Evolutionary conservation across 306 rosid genomes (phyloP), one percentile per base, ranked within the genome.

Genomic region (Vigna mungo): DNA sequence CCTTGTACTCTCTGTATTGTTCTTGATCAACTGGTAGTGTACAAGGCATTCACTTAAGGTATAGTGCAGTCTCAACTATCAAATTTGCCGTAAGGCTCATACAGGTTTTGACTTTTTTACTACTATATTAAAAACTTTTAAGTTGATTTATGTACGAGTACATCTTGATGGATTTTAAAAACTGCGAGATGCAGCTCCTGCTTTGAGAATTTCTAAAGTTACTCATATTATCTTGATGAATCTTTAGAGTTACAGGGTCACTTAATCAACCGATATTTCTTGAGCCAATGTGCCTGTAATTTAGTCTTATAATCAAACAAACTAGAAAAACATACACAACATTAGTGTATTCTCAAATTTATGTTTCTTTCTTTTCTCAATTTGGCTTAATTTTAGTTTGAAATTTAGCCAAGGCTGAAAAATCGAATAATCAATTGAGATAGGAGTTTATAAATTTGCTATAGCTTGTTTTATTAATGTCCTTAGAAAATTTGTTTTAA

Each of bases 61-160:
- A 61, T 18, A 56, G 20, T 64, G 55, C 74, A 53, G 67, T 43
- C 75, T 46, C 65, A 39, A 21, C 47, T 34, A 34, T 62, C 8
- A 62, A 62, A 16, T 16, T 54, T 74, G 17, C 9, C 15, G 27
- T n/a, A 8, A 6, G 47, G 13, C 34, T 30, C 16, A 12, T 12
- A 60, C 48, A 5, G 59, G 12, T 30, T 36, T 34, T 74, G 52
- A 23, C 9, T 48, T 58, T 21, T 51, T 63, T 48, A 17, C n/a
- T 48, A 1, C 62, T 49, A 5, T 10, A 14, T 17, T 41, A 1
- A 53, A 39, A 56, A 27, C 23, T 20, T 56, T 39, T 21, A 21
- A 72, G 25, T 1, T 2, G 9, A 41, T 55, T 55, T 14, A 60
- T 60, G 43, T 15, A 12, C 27, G 37, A 58, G 65, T 23, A 23